A percentile compares a stretch with the other conserved stretches of the same genome.
These are phyloP conservation scores for Phalaenopsis equestris DNA, from an alignment of 106 monocot genomes.

Conservation along the genomic window DNA sequence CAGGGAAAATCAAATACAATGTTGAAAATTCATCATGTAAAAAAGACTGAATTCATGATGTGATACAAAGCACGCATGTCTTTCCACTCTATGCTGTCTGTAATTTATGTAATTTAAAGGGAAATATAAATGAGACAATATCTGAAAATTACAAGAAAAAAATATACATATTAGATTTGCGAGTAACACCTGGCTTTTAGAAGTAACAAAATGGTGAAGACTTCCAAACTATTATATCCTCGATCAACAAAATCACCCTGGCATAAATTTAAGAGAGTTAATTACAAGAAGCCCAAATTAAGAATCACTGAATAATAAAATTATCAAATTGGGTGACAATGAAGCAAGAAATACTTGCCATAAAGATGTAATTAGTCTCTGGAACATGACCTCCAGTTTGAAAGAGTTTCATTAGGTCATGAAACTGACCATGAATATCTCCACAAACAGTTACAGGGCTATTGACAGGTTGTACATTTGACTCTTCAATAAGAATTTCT, in stretches of 20 bases:
- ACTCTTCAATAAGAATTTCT: slow-evolving; percentile 69
- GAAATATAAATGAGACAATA: not conserved
- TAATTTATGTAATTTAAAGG: not conserved
- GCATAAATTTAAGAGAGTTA: slow-evolving; percentile 5
- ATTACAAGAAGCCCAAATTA: slow-evolving; percentile 11
- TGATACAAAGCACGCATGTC: not conserved
- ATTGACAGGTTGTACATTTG: slow-evolving; percentile 79
- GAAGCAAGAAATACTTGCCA: slow-evolving; percentile 27
- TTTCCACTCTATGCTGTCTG: not conserved
- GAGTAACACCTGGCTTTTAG: slow-evolving; percentile 63
- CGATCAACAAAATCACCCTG: slow-evolving; percentile 87
- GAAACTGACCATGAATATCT: slow-evolving; percentile 78
- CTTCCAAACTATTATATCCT: slow-evolving; percentile 77
- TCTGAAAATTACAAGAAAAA: not conserved
- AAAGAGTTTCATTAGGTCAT: slow-evolving; percentile 81
- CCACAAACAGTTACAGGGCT: slow-evolving; percentile 80
- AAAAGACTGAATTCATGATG: not conserved
- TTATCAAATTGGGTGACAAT: not conserved
- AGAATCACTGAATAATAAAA: not conserved
- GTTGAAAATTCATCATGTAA: not conserved
- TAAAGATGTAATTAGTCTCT: slow-evolving; percentile 82
- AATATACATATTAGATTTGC: not conserved
- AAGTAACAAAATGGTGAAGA: slow-evolving; percentile 76
- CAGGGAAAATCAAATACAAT: not conserved
- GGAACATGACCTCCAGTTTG: slow-evolving; percentile 81